A percentile compares a stretch with the other conserved stretches of the same genome.
phyloP scores from a whole-genome alignment of 371 early-diverging fungal species.

The Quaeritorhiza haematococci region DNA sequence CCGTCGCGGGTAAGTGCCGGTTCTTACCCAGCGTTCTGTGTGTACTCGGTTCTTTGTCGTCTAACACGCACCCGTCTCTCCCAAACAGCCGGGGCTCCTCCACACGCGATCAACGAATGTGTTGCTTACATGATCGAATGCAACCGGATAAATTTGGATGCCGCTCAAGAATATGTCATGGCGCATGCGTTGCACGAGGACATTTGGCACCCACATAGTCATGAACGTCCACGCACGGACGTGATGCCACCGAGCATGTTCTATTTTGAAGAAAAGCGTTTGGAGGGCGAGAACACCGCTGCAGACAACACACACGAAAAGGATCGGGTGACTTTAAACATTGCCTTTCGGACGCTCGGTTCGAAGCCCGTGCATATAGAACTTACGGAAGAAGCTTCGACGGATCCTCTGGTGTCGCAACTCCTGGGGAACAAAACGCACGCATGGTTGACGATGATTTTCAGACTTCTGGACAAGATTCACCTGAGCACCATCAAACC shows the following conservation, averaged over 20 bases:
- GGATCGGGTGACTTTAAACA: slow-evolving; percentile 37
- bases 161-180: slow-evolving; percentile 50
- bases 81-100: slow-evolving; percentile 52
- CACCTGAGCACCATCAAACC: slow-evolving; percentile 19
- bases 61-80: too few species aligned
- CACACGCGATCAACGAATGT: slow-evolving; percentile 56
- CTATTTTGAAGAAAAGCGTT: slow-evolving; percentile 42
- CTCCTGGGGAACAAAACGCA: slow-evolving; percentile 42
- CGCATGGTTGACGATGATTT: slow-evolving; percentile 32
- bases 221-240: not conserved
- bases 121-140: slow-evolving; percentile 59
- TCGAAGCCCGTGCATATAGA: slow-evolving; percentile 33
- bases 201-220: not conserved
- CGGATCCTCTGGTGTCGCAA: slow-evolving; percentile 14
- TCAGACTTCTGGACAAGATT: slow-evolving; percentile 30
- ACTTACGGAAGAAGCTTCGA: slow-evolving; percentile 11
- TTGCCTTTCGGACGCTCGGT: slow-evolving; percentile 45
- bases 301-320: slow-evolving; percentile 12
- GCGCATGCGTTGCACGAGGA: slow-evolving; percentile 39
- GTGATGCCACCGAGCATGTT: slow-evolving; percentile 39
- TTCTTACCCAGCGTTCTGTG: not conserved
- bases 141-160: slow-evolving; percentile 45
- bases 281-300: slow-evolving; percentile 2
- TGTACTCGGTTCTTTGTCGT: not conserved
- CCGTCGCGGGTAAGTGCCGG: slow-evolving; percentile 42